Percentiles rank a stretch among this genome's conserved stretches.
Evolutionary conservation across 1,139 yeast genomes (phyloP).

Genomic region (Magnusiomyces clavatus): DNA sequence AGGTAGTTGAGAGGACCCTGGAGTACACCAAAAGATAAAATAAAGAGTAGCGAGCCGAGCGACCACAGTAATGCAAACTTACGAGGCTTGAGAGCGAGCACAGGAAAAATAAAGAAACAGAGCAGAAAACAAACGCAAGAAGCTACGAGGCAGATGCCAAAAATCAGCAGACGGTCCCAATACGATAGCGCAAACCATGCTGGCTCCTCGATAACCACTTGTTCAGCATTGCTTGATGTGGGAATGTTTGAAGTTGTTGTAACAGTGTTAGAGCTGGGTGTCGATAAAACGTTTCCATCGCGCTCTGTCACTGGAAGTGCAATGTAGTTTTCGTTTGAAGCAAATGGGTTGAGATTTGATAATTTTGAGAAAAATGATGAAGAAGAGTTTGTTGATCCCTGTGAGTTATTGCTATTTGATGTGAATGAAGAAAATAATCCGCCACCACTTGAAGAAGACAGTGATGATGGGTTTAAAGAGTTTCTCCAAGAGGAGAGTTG

Average conservation of each 20-base stretch:
- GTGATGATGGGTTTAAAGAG: conserved; percentile 18
- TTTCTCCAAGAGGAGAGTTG: conserved; percentile 33
- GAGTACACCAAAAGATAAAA: conserved; percentile 79
- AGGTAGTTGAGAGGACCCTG: conserved; percentile 85
- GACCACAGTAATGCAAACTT: conserved; percentile 86
- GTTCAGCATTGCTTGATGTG: conserved; percentile 5
- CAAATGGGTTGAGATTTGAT: conserved; percentile 35
- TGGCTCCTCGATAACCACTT: conserved; percentile 42
- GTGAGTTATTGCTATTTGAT: conserved; percentile 8
- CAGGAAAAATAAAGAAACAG: conserved; percentile 80
- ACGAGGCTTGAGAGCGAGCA: conserved; percentile 80
- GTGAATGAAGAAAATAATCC: background rate
- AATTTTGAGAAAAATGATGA: conserved; percentile 34
- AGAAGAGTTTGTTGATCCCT: conserved; percentile 25
- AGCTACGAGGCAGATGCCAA: conserved; percentile 68
- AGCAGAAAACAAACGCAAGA: conserved; percentile 72
- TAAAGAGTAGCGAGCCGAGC: conserved; percentile 79
- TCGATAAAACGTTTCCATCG: conserved; percentile 36
- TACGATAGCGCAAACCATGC: conserved; percentile 56
- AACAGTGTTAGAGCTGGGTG: no score
- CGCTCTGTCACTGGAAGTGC: conserved; percentile 47
- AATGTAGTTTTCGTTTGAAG: conserved; percentile 41
- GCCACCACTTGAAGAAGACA: conserved; percentile 1
- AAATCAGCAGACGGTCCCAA: conserved; percentile 73
- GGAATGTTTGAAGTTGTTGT: conserved; percentile 3